phyloP scores from a whole-genome alignment of 768 basidiomycete species.

The Termitomyces sp. region DNA sequence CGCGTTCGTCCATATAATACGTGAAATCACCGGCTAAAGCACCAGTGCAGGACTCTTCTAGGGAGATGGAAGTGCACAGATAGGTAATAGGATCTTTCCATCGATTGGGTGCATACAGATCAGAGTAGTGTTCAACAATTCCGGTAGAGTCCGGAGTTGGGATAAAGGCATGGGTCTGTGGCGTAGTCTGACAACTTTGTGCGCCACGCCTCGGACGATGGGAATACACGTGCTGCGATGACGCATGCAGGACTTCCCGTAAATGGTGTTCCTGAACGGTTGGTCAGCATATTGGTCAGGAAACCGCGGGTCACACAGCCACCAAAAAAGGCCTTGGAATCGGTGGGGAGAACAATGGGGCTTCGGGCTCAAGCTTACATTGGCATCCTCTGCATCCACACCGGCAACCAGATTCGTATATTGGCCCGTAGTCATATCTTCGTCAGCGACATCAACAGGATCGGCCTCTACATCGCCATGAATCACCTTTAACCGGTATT shows the following conservation, averaged over 20 bases:
- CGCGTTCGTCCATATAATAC: constrained; percentile 95
- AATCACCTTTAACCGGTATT: constrained; percentile 80
- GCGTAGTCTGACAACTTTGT: not conserved
- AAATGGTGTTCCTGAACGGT: constrained; percentile 46
- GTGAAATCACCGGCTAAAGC: constrained; percentile 70
- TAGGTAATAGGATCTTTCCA: constrained; percentile 80
- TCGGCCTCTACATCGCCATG: constrained; percentile 78
- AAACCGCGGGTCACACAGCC: constrained; percentile 46
- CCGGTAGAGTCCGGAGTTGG: constrained; percentile 91
- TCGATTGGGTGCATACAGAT: constrained; percentile 61
- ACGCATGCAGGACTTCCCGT: constrained; percentile 40
- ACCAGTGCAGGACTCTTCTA: constrained; percentile 64
- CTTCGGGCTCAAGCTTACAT: constrained; percentile 52
- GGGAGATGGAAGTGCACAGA: constrained; percentile 75
- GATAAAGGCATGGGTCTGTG: constrained; percentile 62
- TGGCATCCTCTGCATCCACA: constrained; percentile 89
- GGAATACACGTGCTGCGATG: constrained; percentile 15
- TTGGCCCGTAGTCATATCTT: constrained; percentile 75
- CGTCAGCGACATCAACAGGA: constrained; percentile 72
- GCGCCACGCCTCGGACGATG: constrained; percentile 13
- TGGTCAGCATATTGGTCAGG: constrained; percentile 39
- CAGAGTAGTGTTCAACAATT: constrained; percentile 67
- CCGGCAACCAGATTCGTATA: constrained; percentile 72
- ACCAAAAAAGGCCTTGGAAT: constrained; percentile 36
- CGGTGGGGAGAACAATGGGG: constrained; percentile 17